Conservation (phyloP, 257 asterid genomes). For the Oldenlandia corymbosa region DNA sequence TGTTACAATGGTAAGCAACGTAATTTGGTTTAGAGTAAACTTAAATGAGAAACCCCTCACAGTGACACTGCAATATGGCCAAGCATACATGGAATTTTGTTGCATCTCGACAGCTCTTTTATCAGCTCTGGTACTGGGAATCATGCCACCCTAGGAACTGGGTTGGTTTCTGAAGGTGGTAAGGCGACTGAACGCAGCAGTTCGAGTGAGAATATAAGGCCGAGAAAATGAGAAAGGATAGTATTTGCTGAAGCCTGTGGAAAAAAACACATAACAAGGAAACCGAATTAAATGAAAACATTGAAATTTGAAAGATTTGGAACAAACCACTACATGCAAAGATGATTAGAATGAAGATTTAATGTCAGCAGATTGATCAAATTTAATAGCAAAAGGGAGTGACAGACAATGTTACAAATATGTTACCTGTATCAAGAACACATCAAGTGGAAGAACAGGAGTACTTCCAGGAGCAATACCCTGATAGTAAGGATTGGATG, state of each 20-base stretch:
- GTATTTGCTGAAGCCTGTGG: slow-evolving; percentile 91
- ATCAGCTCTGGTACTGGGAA: slow-evolving; percentile 6
- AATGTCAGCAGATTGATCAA: not conserved
- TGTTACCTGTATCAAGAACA: slow-evolving; percentile 98
- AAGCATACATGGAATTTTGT: not conserved
- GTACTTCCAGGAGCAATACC: slow-evolving; percentile 59
- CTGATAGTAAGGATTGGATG: slow-evolving; percentile 82
- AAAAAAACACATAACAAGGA: slow-evolving; percentile 4
- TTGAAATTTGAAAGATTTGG: no score
- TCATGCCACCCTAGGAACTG: slow-evolving; percentile 60
- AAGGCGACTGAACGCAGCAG: slow-evolving; percentile 84
- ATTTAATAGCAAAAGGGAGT: not conserved
- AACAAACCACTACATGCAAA: no score
- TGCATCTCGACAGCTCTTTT: not conserved
- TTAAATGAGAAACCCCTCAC: no score
- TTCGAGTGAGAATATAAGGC: slow-evolving; percentile 79
- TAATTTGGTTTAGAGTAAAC: not conserved
- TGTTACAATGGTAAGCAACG: not conserved
- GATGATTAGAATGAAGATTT: no score
- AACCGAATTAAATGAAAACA: not conserved
- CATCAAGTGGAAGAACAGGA: slow-evolving; percentile 93
- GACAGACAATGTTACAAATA: not conserved
- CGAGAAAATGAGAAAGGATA: slow-evolving; percentile 83
- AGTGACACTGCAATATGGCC: slow-evolving; percentile 19
- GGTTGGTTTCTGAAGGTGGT: slow-evolving; percentile 62